These are phyloP conservation scores for Trametes villosa DNA, from an alignment of 768 basidiomycete species.

Conservation along the genomic window DNA sequence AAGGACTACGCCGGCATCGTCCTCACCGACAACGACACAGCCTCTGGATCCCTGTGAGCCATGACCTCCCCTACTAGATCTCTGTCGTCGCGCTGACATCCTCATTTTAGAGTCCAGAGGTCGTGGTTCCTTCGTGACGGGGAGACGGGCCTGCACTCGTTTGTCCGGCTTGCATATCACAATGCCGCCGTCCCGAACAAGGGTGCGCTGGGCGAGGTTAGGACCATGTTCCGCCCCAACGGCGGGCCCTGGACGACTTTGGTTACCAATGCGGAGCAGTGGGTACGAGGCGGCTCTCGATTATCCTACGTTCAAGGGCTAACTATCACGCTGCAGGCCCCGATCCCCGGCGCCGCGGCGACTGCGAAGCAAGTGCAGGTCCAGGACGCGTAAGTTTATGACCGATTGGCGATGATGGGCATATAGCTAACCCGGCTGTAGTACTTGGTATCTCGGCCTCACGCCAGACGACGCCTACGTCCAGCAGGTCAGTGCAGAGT, in stretches of 20 bases:
- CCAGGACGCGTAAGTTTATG: conserved; percentile 28
- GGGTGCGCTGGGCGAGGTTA: conserved; percentile 31
- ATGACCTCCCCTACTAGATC: no score
- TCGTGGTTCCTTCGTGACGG: conserved; percentile 35
- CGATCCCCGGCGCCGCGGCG: conserved; percentile 27
- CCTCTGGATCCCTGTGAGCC: conserved; percentile 18
- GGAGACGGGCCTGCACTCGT: conserved; percentile 34
- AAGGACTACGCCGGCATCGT: conserved; percentile 32
- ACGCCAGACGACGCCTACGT: conserved; percentile 33
- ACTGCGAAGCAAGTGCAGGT: conserved; percentile 26
- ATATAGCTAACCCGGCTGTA: neutral
- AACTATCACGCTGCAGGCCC: conserved; percentile 20
- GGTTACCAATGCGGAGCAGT: conserved; percentile 34
- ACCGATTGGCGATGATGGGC: neutral
- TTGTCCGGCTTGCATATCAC: conserved; percentile 31
- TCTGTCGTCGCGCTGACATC: neutral
- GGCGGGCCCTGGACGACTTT: conserved; percentile 32
- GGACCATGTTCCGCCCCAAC: conserved; percentile 39
- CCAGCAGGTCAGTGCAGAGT: conserved; percentile 13
- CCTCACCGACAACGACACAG: conserved; percentile 31
- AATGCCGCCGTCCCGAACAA: conserved; percentile 25
- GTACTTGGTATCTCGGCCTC: conserved; percentile 34
- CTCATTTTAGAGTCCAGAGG: conserved; percentile 24
- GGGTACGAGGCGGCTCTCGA: conserved; percentile 14
- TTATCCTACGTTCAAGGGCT: neutral